Conservation (phyloP, 495 filamentous ascomycete species). For the Aspergillus leporis region DNA sequence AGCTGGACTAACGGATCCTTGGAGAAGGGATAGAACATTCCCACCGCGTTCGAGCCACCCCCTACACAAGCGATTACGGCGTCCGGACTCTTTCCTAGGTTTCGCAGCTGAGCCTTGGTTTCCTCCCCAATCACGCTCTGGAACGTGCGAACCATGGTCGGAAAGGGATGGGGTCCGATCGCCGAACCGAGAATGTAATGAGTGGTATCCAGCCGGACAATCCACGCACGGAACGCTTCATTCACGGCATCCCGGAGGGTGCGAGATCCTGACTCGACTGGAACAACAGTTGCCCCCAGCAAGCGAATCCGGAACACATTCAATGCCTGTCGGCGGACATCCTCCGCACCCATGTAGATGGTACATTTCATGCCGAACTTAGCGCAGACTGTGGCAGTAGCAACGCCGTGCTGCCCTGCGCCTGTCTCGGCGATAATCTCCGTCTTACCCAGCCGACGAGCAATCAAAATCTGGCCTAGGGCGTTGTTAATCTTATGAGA, state of each 20-base stretch:
- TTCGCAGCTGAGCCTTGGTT: conserved; percentile 84
- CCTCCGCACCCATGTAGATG: conserved; percentile 96
- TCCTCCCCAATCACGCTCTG: conserved; percentile 91
- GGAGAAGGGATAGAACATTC: conserved; percentile 98
- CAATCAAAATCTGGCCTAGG: conserved; percentile 83
- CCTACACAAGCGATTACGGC: conserved; percentile 96
- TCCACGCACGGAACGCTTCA: conserved; percentile 87
- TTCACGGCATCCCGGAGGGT: conserved; percentile 94
- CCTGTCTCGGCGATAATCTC: conserved; percentile 95
- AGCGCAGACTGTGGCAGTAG: conserved; percentile 92
- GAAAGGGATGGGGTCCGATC: conserved; percentile 93
- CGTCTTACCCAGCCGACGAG: conserved; percentile 79
- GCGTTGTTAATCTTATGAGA: conserved; percentile 99
- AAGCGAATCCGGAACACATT: conserved; percentile 97
- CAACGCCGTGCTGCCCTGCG: conserved; percentile 95
- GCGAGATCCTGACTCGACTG: conserved; percentile 80
- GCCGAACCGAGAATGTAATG: conserved; percentile 97
- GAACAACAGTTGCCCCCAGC: conserved; percentile 84
- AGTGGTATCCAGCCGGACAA: conserved; percentile 78
- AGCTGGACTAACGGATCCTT: conserved; percentile 83
- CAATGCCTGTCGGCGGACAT: conserved; percentile 90
- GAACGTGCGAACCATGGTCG: conserved; percentile 93
- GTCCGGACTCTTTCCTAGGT: conserved; percentile 85
- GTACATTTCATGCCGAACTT: conserved; percentile 96
- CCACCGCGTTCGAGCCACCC: conserved; percentile 85